phyloP scores from a whole-genome alignment of 2,329 filamentous ascomycete species.

The Spiromastix sp. region DNA sequence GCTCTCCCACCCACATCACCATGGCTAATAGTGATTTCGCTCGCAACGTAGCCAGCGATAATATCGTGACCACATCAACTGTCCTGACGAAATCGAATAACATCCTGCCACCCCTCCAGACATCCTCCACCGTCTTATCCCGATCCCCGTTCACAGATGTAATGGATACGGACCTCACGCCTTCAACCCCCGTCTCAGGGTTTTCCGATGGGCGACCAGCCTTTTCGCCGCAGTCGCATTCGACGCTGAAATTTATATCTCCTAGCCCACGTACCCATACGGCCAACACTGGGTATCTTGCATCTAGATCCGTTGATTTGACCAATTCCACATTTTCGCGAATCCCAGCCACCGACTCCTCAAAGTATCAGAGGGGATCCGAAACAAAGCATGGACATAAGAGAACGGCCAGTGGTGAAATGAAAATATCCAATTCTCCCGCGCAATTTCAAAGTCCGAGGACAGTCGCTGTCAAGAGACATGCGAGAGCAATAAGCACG shows the following conservation, averaged over 20 bases:
- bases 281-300: background rate
- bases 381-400: slow-evolving; percentile 44
- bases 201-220: slow-evolving; percentile 4
- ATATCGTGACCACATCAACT: slow-evolving; percentile 1
- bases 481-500: slow-evolving; percentile 63
- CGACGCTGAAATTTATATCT: slow-evolving; percentile 1
- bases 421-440: slow-evolving; percentile 44
- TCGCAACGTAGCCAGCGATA: slow-evolving; percentile 1
- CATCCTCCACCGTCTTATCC: slow-evolving; percentile 10
- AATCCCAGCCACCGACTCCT: slow-evolving; percentile 9
- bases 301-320: slow-evolving; percentile 4
- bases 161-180: slow-evolving; percentile 8
- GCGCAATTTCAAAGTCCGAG: slow-evolving; percentile 21
- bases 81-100: slow-evolving; percentile 1
- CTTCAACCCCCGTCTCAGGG: slow-evolving; percentile 10
- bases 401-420: slow-evolving; percentile 63
- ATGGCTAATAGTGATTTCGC: slow-evolving; percentile 1
- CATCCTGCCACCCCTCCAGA: slow-evolving; percentile 5
- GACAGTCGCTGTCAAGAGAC: slow-evolving; percentile 32
- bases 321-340: slow-evolving; percentile 11
- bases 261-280: background rate
- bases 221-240: background rate
- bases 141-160: slow-evolving; percentile 10
- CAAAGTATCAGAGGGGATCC: slow-evolving; percentile 5
- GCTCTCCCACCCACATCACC: background rate